Evolutionary conservation across 2,329 filamentous ascomycete species (phyloP).

Genomic region (Capronia epimyces): DNA sequence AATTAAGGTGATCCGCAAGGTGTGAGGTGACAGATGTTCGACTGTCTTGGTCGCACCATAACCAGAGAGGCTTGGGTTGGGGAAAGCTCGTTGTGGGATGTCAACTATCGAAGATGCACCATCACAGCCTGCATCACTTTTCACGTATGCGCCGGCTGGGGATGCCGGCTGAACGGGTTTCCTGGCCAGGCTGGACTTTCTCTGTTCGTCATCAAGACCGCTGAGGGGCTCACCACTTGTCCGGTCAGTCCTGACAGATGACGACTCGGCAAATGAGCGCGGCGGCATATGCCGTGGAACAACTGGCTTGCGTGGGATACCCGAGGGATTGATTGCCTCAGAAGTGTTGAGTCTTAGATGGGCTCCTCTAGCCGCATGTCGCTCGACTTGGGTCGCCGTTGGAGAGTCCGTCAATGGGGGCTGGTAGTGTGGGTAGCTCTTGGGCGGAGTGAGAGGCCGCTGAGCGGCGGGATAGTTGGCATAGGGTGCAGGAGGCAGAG

Average conservation of each 20-base stretch:
- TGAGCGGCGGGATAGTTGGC: slow-evolving; percentile 24
- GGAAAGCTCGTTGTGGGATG: not conserved
- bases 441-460: slow-evolving; percentile 22
- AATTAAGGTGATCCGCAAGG: slow-evolving; percentile 53
- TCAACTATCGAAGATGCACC: not conserved
- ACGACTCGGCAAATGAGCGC: not conserved
- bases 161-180: slow-evolving; percentile 14
- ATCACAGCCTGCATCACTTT: not conserved
- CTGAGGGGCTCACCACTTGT: not conserved
- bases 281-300: slow-evolving; percentile 20
- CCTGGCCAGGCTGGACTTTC: slow-evolving; percentile 10
- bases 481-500: slow-evolving; percentile 24
- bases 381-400: slow-evolving; percentile 18
- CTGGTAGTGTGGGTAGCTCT: slow-evolving; percentile 26
- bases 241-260: not conserved
- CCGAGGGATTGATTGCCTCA: not conserved
- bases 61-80: not conserved
- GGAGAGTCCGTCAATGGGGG: slow-evolving; percentile 7
- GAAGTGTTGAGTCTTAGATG: slow-evolving; percentile 17
- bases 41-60: not conserved
- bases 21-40: not conserved
- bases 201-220: slow-evolving; percentile 3
- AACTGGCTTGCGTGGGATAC: slow-evolving; percentile 17
- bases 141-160: not conserved
- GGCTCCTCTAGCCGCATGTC: slow-evolving; percentile 19